Percentiles rank a stretch among this genome's conserved stretches.
phyloP scores from a whole-genome alignment of 2,329 filamentous ascomycete genomes.

The Cordyceps cicadae region DNA sequence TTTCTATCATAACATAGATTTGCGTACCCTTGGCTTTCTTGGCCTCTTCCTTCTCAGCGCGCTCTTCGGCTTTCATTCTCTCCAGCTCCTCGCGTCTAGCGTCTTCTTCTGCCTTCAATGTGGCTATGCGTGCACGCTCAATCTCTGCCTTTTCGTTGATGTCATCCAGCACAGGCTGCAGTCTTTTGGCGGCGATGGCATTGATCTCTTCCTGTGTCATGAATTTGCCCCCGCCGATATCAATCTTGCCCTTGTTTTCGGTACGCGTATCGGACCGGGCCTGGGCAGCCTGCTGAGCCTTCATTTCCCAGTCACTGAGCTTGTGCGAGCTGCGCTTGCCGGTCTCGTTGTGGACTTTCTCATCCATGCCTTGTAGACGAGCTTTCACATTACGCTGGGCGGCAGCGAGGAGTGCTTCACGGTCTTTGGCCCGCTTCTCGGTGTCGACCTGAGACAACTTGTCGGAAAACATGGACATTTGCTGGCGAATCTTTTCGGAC shows the following conservation, averaged over 20 bases:
- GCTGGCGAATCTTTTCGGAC: constrained; percentile 63
- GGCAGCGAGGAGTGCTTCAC: constrained; percentile 64
- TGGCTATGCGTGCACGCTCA: constrained; percentile 59
- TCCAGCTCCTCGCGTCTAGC: constrained; percentile 44
- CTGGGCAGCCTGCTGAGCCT: constrained; percentile 62
- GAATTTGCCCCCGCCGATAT: constrained; percentile 74
- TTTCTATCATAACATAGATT: background rate
- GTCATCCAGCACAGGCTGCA: constrained; percentile 78
- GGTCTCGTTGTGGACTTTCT: constrained; percentile 67
- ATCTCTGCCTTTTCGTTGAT: constrained; percentile 71
- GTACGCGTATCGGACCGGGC: constrained; percentile 54
- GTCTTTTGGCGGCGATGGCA: constrained; percentile 63
- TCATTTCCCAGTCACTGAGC: constrained; percentile 69
- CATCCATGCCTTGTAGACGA: constrained; percentile 71
- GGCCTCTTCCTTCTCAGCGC: constrained; percentile 44
- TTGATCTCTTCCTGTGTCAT: constrained; percentile 73
- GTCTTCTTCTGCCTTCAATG: constrained; percentile 54
- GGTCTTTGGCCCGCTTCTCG: constrained; percentile 66
- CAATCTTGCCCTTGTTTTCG: constrained; percentile 45
- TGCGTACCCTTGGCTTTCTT: constrained; percentile 52
- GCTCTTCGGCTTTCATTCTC: constrained; percentile 40
- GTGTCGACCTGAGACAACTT: constrained; percentile 60
- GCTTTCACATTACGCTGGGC: constrained; percentile 82
- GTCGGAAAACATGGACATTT: constrained; percentile 71
- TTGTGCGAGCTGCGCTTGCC: constrained; percentile 63